Base-by-base conservation (phyloP, 192 early-diverging fungal species). In the Coemansia sp. region DNA sequence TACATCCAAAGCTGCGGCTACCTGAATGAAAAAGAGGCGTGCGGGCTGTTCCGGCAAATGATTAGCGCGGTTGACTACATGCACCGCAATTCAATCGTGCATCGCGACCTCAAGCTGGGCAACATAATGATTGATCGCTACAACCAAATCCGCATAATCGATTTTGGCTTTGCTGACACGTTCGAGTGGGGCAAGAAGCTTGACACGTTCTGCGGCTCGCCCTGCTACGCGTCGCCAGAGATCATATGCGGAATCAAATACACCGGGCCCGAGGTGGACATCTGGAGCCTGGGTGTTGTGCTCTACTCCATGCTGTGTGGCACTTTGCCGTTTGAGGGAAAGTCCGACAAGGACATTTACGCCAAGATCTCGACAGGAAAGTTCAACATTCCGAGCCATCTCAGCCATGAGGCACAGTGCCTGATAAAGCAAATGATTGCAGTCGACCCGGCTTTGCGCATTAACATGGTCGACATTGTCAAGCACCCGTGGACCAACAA, bases 251-350 rank as follows among this genome's bases (percentile, higher is more conserved):
- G 89, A 8, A 87, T 88, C 39, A 85, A 85, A 35, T 94, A 94
- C 60, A 87, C 84, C 6, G 92, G 92, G 0, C 92, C 92, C 12
- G 92, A 94, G 79, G 90, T 94, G 3, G 92, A 94, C 66, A 90
- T 94, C 63, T 94, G 92, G 92, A 91, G 89, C 69, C 78, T 88
- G 82, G 91, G 92, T 24, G 88, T 94, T 17, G 88, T 94, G 15
- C 67, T 94, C 9, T 94, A 89, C 67, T 92, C 88, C 35, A 86
- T 94, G 64, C 82, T 94, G 9, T 91, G 90, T 72, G 92, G 92
- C 3, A 84, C 88, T 48, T 81, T 89, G 27, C 92, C 92, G 0
- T 94, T 94, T 70, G 91, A 94, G 56, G 90, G 93, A 70, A 86
- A 89, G 12, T 92, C 90, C 58, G 83, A 89, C 63, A 89, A 89